phyloP scores from a whole-genome alignment of 345 rosid species.

The Luvunga scandens region DNA sequence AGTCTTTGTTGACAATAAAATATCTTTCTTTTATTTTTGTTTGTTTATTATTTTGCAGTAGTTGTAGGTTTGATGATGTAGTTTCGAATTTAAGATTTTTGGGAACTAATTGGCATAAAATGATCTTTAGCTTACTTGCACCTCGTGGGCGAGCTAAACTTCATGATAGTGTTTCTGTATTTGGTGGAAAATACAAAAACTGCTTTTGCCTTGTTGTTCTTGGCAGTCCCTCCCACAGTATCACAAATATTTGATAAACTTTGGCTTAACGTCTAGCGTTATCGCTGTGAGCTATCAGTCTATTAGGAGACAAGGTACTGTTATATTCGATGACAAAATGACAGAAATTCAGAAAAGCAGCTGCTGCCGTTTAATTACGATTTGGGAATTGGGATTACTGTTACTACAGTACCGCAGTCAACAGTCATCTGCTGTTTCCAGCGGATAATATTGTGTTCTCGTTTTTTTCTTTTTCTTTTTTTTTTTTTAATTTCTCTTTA shows the following conservation, averaged over 20 bases:
- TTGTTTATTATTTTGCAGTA: too few species aligned
- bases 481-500: not conserved
- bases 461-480: slow-evolving; percentile 17
- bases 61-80: not conserved
- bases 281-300: not conserved
- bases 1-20: too few species aligned
- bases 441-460: slow-evolving; percentile 12
- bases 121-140: not conserved
- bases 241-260: not conserved
- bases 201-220: not conserved
- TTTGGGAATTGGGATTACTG: slow-evolving; percentile 17
- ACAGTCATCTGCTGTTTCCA: not conserved
- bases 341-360: not conserved
- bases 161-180: not conserved
- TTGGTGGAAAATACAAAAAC: not conserved
- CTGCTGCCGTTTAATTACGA: slow-evolving; percentile 1
- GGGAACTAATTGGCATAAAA: not conserved
- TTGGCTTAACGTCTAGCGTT: not conserved
- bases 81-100: not conserved
- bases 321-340: not conserved
- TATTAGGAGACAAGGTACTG: not conserved
- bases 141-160: not conserved
- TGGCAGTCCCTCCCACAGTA: not conserved
- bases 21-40: too few species aligned
- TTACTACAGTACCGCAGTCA: not conserved